These are phyloP conservation scores for Tolypocladium tropicale DNA, from an alignment of 2,329 filamentous ascomycete genomes.

Conservation along the genomic window DNA sequence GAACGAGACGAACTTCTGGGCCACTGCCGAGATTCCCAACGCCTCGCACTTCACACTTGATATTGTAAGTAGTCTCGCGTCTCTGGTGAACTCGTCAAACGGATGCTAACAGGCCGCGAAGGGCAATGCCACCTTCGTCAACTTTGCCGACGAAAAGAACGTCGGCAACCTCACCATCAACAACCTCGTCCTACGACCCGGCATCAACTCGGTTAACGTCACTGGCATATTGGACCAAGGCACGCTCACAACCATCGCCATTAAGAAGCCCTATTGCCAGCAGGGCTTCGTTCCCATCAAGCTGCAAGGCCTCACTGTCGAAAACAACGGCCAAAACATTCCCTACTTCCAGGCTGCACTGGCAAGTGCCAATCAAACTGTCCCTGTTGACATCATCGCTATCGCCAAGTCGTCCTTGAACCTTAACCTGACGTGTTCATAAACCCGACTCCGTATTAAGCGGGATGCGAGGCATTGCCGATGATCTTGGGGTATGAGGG, in stretches of 20 bases:
- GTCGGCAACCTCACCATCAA: slow-evolving; percentile 49
- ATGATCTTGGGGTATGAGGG: background rate
- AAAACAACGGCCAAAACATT: slow-evolving; percentile 40
- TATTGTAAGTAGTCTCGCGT: slow-evolving; percentile 35
- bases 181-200: slow-evolving; percentile 48
- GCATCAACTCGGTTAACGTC: slow-evolving; percentile 45
- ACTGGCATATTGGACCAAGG: slow-evolving; percentile 41
- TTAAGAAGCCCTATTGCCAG: slow-evolving; percentile 39
- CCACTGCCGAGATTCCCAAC: slow-evolving; percentile 51
- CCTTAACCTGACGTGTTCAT: slow-evolving; percentile 16
- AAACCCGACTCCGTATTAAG: background rate
- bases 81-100: background rate
- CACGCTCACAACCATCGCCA: slow-evolving; percentile 29
- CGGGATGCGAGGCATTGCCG: background rate
- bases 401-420: slow-evolving; percentile 25
- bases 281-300: slow-evolving; percentile 43
- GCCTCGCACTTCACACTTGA: slow-evolving; percentile 53
- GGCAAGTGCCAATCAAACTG: slow-evolving; percentile 35
- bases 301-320: slow-evolving; percentile 41
- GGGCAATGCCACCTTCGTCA: slow-evolving; percentile 54
- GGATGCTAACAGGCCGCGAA: slow-evolving; percentile 13
- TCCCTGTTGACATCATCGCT: slow-evolving; percentile 40
- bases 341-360: slow-evolving; percentile 48
- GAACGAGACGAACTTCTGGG: slow-evolving; percentile 50
- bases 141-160: slow-evolving; percentile 37